phyloP scores from a whole-genome alignment of 2,329 filamentous ascomycete genomes.

The Paecilomyces sp. region DNA sequence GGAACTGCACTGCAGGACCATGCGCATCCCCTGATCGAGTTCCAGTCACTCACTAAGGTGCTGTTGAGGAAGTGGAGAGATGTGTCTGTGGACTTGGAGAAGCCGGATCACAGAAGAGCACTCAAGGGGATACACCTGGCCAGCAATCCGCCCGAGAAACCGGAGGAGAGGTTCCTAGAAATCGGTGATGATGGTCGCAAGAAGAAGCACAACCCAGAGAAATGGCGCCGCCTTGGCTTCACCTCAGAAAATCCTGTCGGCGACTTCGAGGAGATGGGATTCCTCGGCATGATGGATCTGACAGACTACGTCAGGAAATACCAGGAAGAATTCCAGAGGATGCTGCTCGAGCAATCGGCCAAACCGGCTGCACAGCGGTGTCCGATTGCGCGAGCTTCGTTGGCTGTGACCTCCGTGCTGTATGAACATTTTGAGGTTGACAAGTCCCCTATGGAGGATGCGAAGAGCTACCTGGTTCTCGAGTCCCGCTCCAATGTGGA shows the following conservation, averaged over 20 bases:
- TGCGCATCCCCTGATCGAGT: slow-evolving; percentile 83
- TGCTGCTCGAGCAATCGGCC: slow-evolving; percentile 80
- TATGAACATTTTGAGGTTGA: slow-evolving; percentile 97
- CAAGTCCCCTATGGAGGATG: slow-evolving; percentile 70
- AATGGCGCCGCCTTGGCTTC: slow-evolving; percentile 89
- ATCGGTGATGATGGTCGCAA: slow-evolving; percentile 43
- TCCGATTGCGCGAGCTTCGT: slow-evolving; percentile 77
- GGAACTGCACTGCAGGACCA: slow-evolving; percentile 86
- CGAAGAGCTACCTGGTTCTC: slow-evolving; percentile 64
- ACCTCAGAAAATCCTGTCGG: slow-evolving; percentile 77
- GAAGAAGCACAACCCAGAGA: slow-evolving; percentile 75
- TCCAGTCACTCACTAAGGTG: slow-evolving; percentile 84
- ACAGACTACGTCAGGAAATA: slow-evolving; percentile 89
- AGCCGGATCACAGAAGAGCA: slow-evolving; percentile 78
- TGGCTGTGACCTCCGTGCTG: slow-evolving; percentile 78
- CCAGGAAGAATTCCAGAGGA: slow-evolving; percentile 86
- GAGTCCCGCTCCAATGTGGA: slow-evolving; percentile 76
- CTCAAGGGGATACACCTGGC: slow-evolving; percentile 80
- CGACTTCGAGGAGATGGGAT: slow-evolving; percentile 82
- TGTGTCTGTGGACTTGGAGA: slow-evolving; percentile 74
- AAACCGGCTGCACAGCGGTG: slow-evolving; percentile 66
- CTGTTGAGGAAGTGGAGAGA: slow-evolving; percentile 83
- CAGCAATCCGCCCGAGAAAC: slow-evolving; percentile 48
- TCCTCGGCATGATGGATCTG: slow-evolving; percentile 94
- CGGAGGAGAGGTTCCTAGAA: slow-evolving; percentile 19